These are phyloP conservation scores for Diospyros kaki DNA, from an alignment of 148 eudicot genomes.

Conservation along the genomic window DNA sequence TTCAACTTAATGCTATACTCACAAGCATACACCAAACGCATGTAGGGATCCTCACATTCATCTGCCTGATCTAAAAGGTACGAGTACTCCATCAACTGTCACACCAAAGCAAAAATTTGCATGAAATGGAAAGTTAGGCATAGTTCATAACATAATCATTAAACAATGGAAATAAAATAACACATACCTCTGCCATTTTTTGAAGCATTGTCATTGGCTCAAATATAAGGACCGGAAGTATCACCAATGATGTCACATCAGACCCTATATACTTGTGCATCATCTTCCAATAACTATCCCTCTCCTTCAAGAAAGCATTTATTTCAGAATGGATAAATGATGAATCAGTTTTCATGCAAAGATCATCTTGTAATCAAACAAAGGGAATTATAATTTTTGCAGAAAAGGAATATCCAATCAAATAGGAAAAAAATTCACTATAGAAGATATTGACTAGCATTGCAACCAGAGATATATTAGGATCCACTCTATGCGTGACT, in stretches of 20 bases:
- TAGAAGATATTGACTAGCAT: not conserved
- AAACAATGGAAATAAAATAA: not conserved
- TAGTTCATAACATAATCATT: not conserved
- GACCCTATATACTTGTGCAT: conserved; percentile 89
- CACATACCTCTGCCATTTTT: conserved; percentile 91
- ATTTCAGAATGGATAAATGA: not conserved
- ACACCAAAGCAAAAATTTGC: conserved; percentile 14
- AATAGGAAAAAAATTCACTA: not conserved
- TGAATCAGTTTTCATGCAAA: not conserved
- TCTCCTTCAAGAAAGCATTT: conserved; percentile 48
- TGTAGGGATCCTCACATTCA: conserved; percentile 83
- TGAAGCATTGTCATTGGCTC: conserved; percentile 98
- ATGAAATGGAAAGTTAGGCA: not conserved
- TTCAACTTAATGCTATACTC: conserved; percentile 19
- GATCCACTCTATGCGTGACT: not conserved
- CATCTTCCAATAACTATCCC: conserved; percentile 87
- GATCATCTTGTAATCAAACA: too few species aligned
- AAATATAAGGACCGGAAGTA: conserved; percentile 83
- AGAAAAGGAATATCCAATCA: not conserved
- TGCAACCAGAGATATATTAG: not conserved
- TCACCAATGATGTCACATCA: conserved; percentile 93
- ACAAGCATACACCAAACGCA: conserved; percentile 85
- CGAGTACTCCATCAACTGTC: conserved; percentile 84
- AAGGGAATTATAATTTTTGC: not conserved
- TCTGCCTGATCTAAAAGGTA: conserved; percentile 80